phyloP scores from a whole-genome alignment of 805 yeast genomes.

The Pichia rugopelliculosa region DNA sequence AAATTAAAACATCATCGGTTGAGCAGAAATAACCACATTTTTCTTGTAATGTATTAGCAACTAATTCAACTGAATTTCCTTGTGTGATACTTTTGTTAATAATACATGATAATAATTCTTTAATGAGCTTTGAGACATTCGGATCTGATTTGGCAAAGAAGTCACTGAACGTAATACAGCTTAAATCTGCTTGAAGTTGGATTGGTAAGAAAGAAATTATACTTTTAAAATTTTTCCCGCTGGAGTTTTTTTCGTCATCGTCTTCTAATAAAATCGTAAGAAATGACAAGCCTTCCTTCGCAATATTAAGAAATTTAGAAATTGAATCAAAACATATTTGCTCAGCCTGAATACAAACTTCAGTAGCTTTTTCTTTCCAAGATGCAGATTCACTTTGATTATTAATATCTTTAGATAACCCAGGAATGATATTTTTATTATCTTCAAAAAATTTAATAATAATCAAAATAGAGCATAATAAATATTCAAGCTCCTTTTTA shows the following conservation, averaged over 20 bases:
- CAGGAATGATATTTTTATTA: slow-evolving; percentile 55
- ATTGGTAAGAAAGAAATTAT: slow-evolving; percentile 61
- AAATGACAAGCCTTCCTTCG: slow-evolving; percentile 88
- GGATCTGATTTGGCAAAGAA: slow-evolving; percentile 65
- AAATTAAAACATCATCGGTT: slow-evolving; percentile 84
- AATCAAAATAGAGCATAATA: slow-evolving; percentile 62
- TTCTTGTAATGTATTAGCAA: slow-evolving; percentile 81
- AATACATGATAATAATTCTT: slow-evolving; percentile 81
- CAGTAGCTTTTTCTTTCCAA: slow-evolving; percentile 37
- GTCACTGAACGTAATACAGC: slow-evolving; percentile 62
- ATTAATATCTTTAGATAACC: slow-evolving; percentile 46
- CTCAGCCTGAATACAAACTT: slow-evolving; percentile 80
- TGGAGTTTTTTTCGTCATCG: slow-evolving; percentile 20
- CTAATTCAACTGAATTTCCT: slow-evolving; percentile 89
- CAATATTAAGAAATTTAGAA: slow-evolving; percentile 62
- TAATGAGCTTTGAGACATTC: slow-evolving; percentile 53
- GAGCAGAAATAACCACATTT: slow-evolving; percentile 95
- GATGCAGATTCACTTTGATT: slow-evolving; percentile 42
- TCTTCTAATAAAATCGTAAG: slow-evolving; percentile 76
- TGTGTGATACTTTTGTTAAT: slow-evolving; percentile 81
- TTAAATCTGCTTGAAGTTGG: slow-evolving; percentile 61
- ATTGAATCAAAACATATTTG: slow-evolving; percentile 79
- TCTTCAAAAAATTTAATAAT: slow-evolving; percentile 63
- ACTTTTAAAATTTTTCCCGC: slow-evolving; percentile 41
- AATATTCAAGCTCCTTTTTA: slow-evolving; percentile 53